Conservation (phyloP, 2,329 filamentous ascomycete species). For the Aspergillus phoenicis region DNA sequence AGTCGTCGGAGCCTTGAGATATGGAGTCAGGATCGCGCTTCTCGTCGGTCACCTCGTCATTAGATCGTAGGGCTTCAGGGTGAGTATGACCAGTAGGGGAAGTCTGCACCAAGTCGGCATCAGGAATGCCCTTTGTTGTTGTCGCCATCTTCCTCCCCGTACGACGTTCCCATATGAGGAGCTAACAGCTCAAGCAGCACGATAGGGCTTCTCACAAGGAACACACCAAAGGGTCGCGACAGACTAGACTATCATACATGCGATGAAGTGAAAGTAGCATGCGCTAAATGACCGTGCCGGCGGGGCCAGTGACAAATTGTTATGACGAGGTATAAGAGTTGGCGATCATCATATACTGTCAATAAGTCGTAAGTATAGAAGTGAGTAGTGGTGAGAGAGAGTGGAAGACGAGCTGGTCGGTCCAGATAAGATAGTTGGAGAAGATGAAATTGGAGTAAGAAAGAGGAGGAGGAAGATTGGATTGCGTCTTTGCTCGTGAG, state of each 20-base stretch:
- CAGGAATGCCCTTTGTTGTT: background rate
- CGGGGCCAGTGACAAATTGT: background rate
- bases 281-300: background rate
- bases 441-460: background rate
- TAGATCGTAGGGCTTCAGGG: background rate
- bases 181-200: background rate
- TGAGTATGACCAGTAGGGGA: background rate
- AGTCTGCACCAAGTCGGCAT: background rate
- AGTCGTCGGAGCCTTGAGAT: slow-evolving; percentile 15
- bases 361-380: background rate
- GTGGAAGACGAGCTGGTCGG: background rate
- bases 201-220: background rate
- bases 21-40: slow-evolving; percentile 19
- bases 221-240: background rate
- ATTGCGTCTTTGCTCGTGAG: background rate
- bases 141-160: background rate
- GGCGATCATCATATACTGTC: background rate
- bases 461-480: background rate
- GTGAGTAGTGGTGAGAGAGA: background rate
- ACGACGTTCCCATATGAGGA: background rate
- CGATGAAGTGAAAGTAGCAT: background rate
- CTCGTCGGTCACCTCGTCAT: background rate
- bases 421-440: background rate
- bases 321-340: background rate
- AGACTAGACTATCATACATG: background rate